Evolutionary conservation across 768 basidiomycete species (phyloP).

Genomic region (Antrodiella citrinella): DNA sequence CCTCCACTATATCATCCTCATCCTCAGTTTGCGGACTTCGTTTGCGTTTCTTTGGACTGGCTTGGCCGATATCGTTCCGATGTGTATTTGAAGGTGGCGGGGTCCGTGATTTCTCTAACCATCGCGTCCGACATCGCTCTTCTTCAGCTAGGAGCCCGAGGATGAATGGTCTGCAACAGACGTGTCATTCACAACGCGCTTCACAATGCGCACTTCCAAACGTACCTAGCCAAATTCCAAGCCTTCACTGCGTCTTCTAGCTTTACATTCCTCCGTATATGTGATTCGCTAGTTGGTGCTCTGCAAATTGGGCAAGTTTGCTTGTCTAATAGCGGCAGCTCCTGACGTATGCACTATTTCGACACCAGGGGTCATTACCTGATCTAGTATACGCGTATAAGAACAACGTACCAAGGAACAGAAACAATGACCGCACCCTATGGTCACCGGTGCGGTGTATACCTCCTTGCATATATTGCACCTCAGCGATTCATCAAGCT

Average conservation of each 20-base stretch:
- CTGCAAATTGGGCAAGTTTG: conserved; percentile 71
- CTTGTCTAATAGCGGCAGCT: conserved; percentile 36
- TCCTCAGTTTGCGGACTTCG: neutral
- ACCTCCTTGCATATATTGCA: conserved; percentile 75
- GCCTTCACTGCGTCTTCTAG: conserved; percentile 61
- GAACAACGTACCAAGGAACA: conserved; percentile 57
- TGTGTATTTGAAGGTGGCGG: neutral
- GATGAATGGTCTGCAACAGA: neutral
- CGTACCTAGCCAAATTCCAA: conserved; percentile 67
- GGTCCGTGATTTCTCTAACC: neutral
- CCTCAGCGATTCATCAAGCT: conserved; percentile 56
- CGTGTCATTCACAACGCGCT: too few species aligned
- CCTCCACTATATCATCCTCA: neutral
- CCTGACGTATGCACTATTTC: conserved; percentile 60
- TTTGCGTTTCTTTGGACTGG: conserved; percentile 2
- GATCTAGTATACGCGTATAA: neutral
- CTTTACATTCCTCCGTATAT: conserved; percentile 59
- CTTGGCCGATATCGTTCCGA: neutral
- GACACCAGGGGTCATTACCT: neutral
- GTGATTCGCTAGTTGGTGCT: conserved; percentile 46
- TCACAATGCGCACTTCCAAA: too few species aligned
- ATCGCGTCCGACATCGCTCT: neutral
- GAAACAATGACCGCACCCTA: conserved; percentile 75
- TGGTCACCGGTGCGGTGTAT: conserved; percentile 63
- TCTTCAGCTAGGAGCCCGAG: neutral